Conservation (phyloP, 352 stramenopile species). For the Pseudoperonospora humuli region DNA sequence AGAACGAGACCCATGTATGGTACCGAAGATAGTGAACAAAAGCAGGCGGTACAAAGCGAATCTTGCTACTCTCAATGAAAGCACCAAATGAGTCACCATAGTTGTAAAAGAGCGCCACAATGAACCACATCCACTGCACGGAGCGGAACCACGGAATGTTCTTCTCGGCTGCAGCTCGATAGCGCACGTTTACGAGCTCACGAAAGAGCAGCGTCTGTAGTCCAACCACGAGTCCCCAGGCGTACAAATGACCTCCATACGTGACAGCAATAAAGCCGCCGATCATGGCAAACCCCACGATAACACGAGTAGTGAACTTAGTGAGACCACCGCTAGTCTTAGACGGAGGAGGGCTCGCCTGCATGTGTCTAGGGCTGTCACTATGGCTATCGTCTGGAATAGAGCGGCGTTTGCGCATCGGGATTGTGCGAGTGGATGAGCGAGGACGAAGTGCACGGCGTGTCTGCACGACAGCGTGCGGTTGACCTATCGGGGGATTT, state of each 20-base stretch:
- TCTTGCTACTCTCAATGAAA: constrained; percentile 82
- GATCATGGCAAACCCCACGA: constrained; percentile 76
- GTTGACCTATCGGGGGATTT: too few species aligned
- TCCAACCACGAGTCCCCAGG: constrained; percentile 77
- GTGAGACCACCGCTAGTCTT: constrained; percentile 27
- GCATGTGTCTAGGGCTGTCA: constrained; percentile 7
- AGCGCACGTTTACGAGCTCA: constrained; percentile 98
- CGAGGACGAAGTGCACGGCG: too few species aligned
- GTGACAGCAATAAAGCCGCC: constrained; percentile 58
- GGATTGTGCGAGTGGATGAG: constrained; percentile 13
- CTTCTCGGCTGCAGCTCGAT: constrained; percentile 90
- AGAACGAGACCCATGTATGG: constrained; percentile 89
- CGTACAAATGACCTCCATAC: constrained; percentile 78
- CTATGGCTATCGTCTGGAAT: constrained; percentile 10
- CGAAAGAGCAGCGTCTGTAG: constrained; percentile 89
- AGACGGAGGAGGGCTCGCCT: constrained; percentile 2
- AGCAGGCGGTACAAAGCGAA: constrained; percentile 67
- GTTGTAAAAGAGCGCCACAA: constrained; percentile 94
- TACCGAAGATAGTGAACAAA: constrained; percentile 87
- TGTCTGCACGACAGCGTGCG: too few species aligned
- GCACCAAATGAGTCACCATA: constrained; percentile 85
- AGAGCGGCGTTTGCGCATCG: constrained; percentile 41
- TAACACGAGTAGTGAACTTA: constrained; percentile 68
- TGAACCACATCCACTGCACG: constrained; percentile 97
- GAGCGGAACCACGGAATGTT: constrained; percentile 97